Evolutionary conservation across 176 grass and related monocot genomes (phyloP).

Genomic region (Miscanthus lutarioriparius): DNA sequence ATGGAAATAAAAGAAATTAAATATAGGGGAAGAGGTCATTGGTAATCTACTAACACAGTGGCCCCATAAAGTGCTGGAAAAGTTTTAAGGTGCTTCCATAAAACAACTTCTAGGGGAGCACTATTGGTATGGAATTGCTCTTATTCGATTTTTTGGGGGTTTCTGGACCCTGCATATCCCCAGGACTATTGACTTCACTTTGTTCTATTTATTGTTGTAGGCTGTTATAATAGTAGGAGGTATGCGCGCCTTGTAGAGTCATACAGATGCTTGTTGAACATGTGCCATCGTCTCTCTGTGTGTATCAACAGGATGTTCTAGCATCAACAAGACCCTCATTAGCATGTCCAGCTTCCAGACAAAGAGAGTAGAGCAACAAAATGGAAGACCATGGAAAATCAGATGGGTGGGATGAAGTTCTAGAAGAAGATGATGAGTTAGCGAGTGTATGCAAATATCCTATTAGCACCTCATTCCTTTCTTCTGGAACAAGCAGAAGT

Average conservation of each 20-base stretch:
- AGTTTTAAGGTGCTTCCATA: not conserved
- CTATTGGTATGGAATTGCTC: not conserved
- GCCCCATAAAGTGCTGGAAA: not conserved
- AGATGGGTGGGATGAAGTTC: constrained; percentile 41
- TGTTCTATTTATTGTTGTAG: not conserved
- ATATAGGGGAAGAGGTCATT: not conserved
- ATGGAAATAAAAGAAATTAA: not conserved
- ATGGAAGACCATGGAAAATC: constrained; percentile 31
- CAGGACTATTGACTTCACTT: not conserved
- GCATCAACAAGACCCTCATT: constrained; percentile 39
- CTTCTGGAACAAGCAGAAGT: constrained; percentile 42
- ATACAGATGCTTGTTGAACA: constrained; percentile 19
- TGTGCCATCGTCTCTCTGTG: constrained; percentile 1
- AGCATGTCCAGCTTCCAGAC: constrained; percentile 21
- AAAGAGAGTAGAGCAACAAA: constrained; percentile 25
- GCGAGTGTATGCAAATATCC: constrained; percentile 30
- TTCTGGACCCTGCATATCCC: not conserved
- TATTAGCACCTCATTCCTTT: constrained; percentile 14
- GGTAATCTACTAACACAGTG: not conserved
- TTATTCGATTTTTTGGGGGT: not conserved
- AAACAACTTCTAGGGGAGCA: not conserved
- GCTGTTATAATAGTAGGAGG: not conserved
- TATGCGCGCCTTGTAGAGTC: not conserved
- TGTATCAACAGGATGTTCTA: constrained; percentile 31
- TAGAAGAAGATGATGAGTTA: constrained; percentile 54